Percentiles rank a stretch among this genome's conserved stretches.
Conservation (phyloP, 164 flowering plant genomes). For the Amborella trichopoda region DNA sequence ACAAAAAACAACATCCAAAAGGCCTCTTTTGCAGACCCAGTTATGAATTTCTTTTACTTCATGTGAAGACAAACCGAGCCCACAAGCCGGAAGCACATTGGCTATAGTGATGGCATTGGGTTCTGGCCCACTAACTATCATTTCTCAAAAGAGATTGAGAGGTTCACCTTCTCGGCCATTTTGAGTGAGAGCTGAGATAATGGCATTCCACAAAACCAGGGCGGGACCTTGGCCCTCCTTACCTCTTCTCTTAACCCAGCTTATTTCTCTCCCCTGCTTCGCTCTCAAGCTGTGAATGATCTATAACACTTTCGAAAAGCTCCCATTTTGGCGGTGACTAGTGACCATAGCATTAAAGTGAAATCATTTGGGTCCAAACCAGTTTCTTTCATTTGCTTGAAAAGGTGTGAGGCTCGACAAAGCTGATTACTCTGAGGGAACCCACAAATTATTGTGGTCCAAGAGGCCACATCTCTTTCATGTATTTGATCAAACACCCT, state of each 20-base stretch:
- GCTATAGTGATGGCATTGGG: conserved; percentile 52
- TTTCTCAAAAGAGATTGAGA: conserved; percentile 26
- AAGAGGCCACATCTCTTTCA: conserved; percentile 25
- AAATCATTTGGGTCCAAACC: conserved; percentile 52
- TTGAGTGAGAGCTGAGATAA: conserved; percentile 29
- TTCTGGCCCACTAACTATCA: conserved; percentile 34
- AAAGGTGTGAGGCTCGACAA: conserved; percentile 9
- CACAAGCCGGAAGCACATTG: conserved; percentile 52
- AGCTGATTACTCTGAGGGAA: conserved; percentile 23
- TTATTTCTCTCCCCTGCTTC: too few species aligned
- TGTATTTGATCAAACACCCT: conserved; percentile 45
- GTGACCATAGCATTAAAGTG: conserved; percentile 30
- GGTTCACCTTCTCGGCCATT: conserved; percentile 29
- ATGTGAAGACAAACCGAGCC: conserved; percentile 22
- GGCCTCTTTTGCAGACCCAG: conserved; percentile 26
- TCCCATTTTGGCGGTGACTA: conserved; percentile 20
- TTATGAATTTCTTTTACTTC: conserved; percentile 51
- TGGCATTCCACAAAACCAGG: conserved; percentile 37
- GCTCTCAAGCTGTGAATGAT: too few species aligned
- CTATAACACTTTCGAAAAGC: conserved; percentile 22
- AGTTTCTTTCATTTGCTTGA: conserved; percentile 16
- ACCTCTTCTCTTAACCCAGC: too few species aligned
- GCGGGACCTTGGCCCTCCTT: conserved; percentile 42
- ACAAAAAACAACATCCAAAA: conserved; percentile 32
- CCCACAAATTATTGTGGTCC: conserved; percentile 68